A percentile compares a stretch with the other conserved stretches of the same genome.
Evolutionary conservation across 164 flowering plant genomes (phyloP).

Genomic region (Umbilicus rupestris): DNA sequence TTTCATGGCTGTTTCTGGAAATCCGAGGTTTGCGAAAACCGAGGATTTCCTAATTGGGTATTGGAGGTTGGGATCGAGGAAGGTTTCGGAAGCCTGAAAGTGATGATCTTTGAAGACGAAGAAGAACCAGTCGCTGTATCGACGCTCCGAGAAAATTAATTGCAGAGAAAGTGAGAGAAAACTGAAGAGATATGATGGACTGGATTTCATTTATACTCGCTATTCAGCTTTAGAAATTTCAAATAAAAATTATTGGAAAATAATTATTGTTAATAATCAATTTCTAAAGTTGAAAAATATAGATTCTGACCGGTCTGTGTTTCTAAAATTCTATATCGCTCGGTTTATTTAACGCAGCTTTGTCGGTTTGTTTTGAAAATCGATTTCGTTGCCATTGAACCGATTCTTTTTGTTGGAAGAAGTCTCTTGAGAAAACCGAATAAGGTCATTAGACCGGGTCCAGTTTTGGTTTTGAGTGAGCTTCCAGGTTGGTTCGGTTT

Average conservation of each 20-base stretch:
- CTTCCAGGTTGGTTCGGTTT: no score
- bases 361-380: neutral
- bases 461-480: neutral
- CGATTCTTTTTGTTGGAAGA: neutral
- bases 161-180: no score
- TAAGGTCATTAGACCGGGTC: no score
- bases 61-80: neutral
- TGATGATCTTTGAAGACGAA: neutral
- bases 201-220: neutral
- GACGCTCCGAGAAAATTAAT: neutral
- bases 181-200: neutral
- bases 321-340: neutral
- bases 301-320: neutral
- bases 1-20: neutral
- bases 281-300: neutral
- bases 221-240: neutral
- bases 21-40: neutral
- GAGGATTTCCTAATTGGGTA: neutral
- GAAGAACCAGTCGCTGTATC: neutral
- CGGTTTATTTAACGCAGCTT: neutral
- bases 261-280: neutral
- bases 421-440: no score
- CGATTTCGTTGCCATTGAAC: neutral
- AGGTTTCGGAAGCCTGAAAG: neutral
- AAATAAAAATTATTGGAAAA: neutral